Conservation (phyloP, 305 asterid genomes). For the Euphrasia arctica region DNA sequence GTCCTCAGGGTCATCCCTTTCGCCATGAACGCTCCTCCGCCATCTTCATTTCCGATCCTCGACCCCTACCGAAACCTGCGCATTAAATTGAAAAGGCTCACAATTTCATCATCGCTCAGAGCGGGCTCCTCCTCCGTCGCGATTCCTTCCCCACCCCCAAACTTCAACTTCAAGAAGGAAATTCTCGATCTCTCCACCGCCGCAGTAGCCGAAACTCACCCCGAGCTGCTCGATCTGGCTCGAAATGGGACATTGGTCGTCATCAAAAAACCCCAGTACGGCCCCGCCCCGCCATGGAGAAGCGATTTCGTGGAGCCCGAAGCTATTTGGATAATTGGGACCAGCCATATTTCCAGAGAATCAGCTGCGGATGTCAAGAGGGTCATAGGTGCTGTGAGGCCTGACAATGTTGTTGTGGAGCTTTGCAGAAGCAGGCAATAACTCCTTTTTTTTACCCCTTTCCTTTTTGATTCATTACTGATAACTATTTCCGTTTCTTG, state of each 20-base stretch:
- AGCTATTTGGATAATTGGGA: constrained; percentile 74
- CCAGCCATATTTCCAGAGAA: constrained; percentile 56
- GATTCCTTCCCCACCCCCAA: too few species aligned
- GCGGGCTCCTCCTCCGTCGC: too few species aligned
- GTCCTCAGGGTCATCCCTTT: too few species aligned
- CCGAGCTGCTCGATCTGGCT: constrained; percentile 69
- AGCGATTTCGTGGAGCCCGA: constrained; percentile 83
- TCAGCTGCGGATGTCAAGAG: constrained; percentile 65
- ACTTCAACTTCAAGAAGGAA: constrained; percentile 21
- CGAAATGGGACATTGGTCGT: constrained; percentile 62
- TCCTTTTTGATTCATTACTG: too few species aligned
- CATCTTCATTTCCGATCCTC: too few species aligned
- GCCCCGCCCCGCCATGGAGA: constrained; percentile 85
- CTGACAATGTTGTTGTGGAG: constrained; percentile 88
- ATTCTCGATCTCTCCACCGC: constrained; percentile 45
- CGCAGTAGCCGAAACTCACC: constrained; percentile 57
- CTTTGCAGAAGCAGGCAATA: constrained; percentile 83
- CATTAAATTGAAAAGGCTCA: too few species aligned
- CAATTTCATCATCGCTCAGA: too few species aligned
- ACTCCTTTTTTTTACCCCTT: neutral
- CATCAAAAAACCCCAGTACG: constrained; percentile 54
- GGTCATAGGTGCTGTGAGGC: constrained; percentile 62
- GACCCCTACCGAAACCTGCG: too few species aligned
- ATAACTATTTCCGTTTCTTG: too few species aligned
- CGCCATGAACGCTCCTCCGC: too few species aligned